Conservation (phyloP, 2,329 filamentous ascomycete genomes). For the Neonectria ditissima region DNA sequence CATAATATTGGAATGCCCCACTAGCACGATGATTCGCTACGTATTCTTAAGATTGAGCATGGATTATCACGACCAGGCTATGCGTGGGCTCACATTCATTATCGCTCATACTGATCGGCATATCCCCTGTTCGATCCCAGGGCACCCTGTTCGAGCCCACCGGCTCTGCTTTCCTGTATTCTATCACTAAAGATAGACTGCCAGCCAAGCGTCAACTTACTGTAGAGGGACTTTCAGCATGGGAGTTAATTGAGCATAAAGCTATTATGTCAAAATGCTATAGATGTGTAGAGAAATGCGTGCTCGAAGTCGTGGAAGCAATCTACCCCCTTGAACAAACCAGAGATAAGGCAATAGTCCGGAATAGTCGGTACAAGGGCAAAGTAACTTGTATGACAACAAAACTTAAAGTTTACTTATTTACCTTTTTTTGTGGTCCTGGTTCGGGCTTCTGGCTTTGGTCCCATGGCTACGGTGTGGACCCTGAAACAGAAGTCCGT, state of each 20-base stretch:
- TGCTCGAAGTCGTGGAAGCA: neutral
- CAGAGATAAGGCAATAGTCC: neutral
- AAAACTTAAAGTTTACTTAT: slow-evolving; percentile 2
- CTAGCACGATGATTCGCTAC: neutral
- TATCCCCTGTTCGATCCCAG: neutral
- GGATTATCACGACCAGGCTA: neutral
- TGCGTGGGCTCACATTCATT: neutral
- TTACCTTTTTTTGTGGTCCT: neutral
- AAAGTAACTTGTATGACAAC: neutral
- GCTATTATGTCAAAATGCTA: neutral
- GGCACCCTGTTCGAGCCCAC: neutral
- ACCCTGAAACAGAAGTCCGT: neutral
- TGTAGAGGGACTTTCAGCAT: neutral
- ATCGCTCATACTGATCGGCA: neutral
- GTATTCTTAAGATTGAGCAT: neutral
- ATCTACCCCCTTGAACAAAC: neutral
- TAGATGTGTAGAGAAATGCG: neutral
- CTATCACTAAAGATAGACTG: neutral
- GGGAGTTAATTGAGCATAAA: neutral
- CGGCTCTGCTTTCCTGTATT: neutral
- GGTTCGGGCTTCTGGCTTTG: neutral
- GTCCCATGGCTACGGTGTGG: neutral
- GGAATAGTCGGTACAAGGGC: neutral
- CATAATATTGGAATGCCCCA: neutral
- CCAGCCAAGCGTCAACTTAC: neutral